Evolutionary conservation across 1,139 yeast species (phyloP), one percentile per base, ranked within the genome.

Genomic region (Geotrichum reessii): DNA sequence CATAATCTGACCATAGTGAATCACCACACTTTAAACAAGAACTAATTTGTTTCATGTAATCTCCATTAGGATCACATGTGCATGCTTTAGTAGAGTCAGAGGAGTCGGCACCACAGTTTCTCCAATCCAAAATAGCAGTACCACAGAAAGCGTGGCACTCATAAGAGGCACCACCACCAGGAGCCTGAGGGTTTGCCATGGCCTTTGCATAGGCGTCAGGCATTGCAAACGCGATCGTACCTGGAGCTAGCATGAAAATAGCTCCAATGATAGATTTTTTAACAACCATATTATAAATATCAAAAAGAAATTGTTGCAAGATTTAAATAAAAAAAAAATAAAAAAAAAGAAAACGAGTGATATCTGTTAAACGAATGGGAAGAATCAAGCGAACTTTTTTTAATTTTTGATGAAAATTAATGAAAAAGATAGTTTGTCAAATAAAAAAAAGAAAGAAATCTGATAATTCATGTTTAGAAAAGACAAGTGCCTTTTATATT

Each of bases 121-220:
- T 52, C 53, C 58, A 56, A 3, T 46, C 55, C 24, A 56, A 8
- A 46, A 59, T 59, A 50, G 57, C 56, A 42, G 50, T 59, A 28
- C 61, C 61, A 44, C 61, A 59, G 44, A 21, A 12, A n/a, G 47
- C 42, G 57, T 59, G 61, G 56, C 61, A 59, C 21, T 50, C 33
- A 33, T 22, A 19, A 44, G 58, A 44, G 44, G 28, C 28, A 42
- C n/a, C n/a, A n/a, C 57, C 6, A n/a, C 58, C 61, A 25, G 59
- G 59, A 33, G 53, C 55, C 27, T 59, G 61, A 50, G 61, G 58
- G 50, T 53, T 53, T 49, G 61, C 61, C 57, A 53, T 53, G 50
- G 61, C 61, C 2, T 50, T 8, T 9, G 61, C 61, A 40, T 24
- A 56, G 42, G 61, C 61, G 19, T 59, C 59, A 19, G 61, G 61